phyloP scores from a whole-genome alignment of 2,329 filamentous ascomycete species.

The Eutypella sp. region DNA sequence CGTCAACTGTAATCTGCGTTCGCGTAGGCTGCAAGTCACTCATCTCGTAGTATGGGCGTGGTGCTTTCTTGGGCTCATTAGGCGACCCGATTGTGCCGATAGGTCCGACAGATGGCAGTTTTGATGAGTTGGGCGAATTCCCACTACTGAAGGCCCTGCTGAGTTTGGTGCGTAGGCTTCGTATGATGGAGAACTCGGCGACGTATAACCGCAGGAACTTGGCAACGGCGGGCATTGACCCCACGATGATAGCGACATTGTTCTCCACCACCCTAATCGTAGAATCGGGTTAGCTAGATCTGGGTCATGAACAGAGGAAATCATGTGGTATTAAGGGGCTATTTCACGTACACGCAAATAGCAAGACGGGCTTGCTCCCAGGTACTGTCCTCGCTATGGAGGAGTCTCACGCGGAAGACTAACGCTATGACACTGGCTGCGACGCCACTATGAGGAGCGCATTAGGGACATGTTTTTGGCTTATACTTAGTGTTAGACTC shows the following conservation, averaged over 20 bases:
- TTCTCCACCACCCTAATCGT: constrained; percentile 12
- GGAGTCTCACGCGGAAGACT: constrained; percentile 6
- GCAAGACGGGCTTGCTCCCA: constrained; percentile 7
- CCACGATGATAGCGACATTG: constrained; percentile 14
- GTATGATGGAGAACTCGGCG: not conserved
- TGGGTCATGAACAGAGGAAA: not conserved
- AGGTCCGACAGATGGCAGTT: not conserved
- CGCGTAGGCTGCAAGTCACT: not conserved
- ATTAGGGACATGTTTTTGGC: not conserved
- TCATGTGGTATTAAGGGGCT: not conserved
- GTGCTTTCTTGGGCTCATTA: not conserved
- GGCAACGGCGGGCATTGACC: constrained; percentile 7
- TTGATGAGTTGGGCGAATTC: not conserved
- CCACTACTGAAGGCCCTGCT: not conserved
- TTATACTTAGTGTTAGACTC: not conserved
- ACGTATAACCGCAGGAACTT: not conserved
- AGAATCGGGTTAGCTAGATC: not conserved
- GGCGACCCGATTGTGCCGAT: not conserved
- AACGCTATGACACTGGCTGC: constrained; percentile 8
- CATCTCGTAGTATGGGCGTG: not conserved
- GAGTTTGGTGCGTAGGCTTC: not conserved
- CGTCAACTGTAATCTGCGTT: not conserved
- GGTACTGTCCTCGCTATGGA: constrained; percentile 4
- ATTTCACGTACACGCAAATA: constrained; percentile 7
- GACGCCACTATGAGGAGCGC: constrained; percentile 1